Base-by-base conservation (phyloP, 2,329 filamentous ascomycete genomes). In the Daldinia eschscholtzii region DNA sequence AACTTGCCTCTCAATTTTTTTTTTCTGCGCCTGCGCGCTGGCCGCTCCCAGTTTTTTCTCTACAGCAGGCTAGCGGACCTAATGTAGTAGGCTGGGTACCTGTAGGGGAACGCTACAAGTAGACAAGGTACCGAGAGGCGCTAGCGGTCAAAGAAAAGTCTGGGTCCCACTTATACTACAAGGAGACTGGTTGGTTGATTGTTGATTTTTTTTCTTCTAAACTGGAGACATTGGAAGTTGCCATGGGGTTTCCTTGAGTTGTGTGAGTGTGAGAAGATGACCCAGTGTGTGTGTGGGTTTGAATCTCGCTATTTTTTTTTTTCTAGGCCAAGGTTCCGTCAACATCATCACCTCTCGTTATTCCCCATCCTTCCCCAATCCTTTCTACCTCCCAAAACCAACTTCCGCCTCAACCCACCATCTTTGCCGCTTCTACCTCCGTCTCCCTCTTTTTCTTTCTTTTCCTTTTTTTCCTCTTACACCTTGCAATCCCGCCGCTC, bases 321-420 rank as follows among this genome's bases (percentile, higher is more conserved):
- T 57, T 44, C 39, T 50, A 65, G 35, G 59, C 57, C 68, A 7
- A 39, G 57, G 15, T 52, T 60, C 67, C 64, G 62, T 70, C 72
- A 71, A 74, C 70, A 65, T 66, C 67, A 72, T 71, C 65, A 70
- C 33, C 37, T 55, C 55, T 72, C 69, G 65, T 71, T 67, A 67
- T 70, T 61, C 65, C 68, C 61, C 68, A 61, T 68, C 60, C 57
- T 57, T 57, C 56, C 61, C 35, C 64, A 57, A 57, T 57, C 62
- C 66, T 53, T 64, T 68, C 63, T 58, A 71, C 66, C 66, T 69
- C 66, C 46, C 61, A 62, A 72, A 70, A 48, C 70, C 70, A 63
- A 63, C 57, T 71, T 68, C 63, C 65, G 66, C 66, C 66, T 57
- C 64, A 64, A 65, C 59, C 46, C 39, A 61, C 65, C 66, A 67